phyloP scores from a whole-genome alignment of 2,329 filamentous ascomycete genomes.

The Achaetomium macrosporum region DNA sequence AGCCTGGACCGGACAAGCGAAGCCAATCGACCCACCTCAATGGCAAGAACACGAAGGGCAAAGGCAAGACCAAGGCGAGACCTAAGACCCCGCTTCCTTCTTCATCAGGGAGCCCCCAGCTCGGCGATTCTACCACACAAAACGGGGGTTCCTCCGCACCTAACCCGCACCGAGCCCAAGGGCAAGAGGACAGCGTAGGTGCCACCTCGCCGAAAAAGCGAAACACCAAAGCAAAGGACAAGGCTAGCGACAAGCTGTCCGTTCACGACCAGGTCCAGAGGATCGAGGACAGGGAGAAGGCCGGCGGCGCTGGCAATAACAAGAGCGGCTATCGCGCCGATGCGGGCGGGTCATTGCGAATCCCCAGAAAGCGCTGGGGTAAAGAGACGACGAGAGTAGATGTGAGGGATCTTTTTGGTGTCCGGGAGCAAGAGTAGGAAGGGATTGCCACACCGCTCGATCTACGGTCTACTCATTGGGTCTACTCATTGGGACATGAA shows the following conservation, averaged over 20 bases:
- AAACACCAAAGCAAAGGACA: no score
- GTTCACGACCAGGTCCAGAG: neutral
- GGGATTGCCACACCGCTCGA: no score
- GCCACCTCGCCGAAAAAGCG: no score
- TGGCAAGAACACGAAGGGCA: neutral
- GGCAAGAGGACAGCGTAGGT: neutral
- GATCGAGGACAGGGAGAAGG: neutral
- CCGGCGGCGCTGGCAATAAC: neutral
- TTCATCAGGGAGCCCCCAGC: neutral
- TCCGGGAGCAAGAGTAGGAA: neutral
- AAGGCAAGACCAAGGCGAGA: neutral
- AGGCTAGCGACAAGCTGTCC: neutral
- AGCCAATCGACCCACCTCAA: neutral
- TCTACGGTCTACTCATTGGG: no score
- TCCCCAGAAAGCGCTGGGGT: slow-evolving; percentile 11
- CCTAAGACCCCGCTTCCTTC: neutral
- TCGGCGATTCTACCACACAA: neutral
- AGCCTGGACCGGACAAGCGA: no score
- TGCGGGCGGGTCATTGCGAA: slow-evolving; percentile 32
- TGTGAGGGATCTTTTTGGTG: slow-evolving; percentile 1
- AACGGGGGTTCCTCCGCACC: no score
- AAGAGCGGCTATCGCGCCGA: slow-evolving; percentile 23
- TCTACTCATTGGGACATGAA: no score
- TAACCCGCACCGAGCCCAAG: no score
- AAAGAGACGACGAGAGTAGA: neutral